phyloP scores from a whole-genome alignment of 2,329 filamentous ascomycete species.

The Diaporthe ilicicola region DNA sequence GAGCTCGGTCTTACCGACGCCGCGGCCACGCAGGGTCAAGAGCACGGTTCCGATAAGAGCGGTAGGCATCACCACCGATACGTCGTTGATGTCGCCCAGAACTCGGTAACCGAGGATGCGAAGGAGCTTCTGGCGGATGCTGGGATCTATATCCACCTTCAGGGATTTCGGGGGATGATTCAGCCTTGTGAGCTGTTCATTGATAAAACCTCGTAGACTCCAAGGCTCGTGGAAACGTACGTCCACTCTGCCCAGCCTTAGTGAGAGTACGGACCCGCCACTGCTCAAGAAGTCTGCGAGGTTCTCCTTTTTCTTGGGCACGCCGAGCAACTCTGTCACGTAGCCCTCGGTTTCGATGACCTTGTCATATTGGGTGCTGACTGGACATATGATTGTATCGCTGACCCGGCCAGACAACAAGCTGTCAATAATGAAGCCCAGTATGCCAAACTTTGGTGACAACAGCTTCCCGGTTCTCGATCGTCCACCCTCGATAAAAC shows the following conservation, averaged over 20 bases:
- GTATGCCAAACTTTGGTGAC: constrained; percentile 93
- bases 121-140: constrained; percentile 75
- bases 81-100: constrained; percentile 91
- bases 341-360: constrained; percentile 98
- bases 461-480: constrained; percentile 94
- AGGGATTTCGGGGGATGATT: constrained; percentile 58
- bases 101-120: constrained; percentile 92
- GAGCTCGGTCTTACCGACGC: constrained; percentile 87
- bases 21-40: constrained; percentile 87
- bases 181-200: constrained; percentile 73
- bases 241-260: constrained; percentile 91
- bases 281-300: constrained; percentile 87
- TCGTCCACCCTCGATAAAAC: constrained; percentile 95
- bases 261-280: constrained; percentile 83
- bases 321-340: constrained; percentile 89
- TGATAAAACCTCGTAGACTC: constrained; percentile 85
- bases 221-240: constrained; percentile 97
- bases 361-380: constrained; percentile 98
- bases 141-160: constrained; percentile 57
- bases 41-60: constrained; percentile 94
- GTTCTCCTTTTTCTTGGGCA: constrained; percentile 96
- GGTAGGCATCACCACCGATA: constrained; percentile 98
- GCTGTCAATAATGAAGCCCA: constrained; percentile 91
- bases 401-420: constrained; percentile 86
- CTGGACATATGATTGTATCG: constrained; percentile 92